Base-by-base conservation (phyloP, 75 land plant species). In the Cryptomeria japonica region DNA sequence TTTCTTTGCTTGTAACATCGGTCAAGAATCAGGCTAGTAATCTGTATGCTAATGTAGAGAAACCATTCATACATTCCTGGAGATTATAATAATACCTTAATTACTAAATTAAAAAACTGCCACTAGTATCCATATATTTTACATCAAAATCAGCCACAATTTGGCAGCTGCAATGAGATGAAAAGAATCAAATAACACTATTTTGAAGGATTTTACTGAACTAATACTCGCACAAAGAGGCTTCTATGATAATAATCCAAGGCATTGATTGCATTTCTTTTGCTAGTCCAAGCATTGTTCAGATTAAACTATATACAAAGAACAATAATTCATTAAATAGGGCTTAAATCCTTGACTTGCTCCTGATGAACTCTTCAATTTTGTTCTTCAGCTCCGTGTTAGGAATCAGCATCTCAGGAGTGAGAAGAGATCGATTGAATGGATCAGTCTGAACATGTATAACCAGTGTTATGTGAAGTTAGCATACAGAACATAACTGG, bases 351-450 rank as follows among this genome's bases (percentile, higher is more conserved):
- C 51, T 91, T 56, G 80, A 51, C 76, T 91, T 91, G 38, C 93
- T 91, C 49, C 83, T 80, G 31, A 96, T 85, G 85, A 93, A 97
- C 76, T 93, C 99, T 72, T 97, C 93, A 36, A 98, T 97, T 80
- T 68, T 92, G 39, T 87, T 91, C 87, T 96, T 98, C 85, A 98
- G 87, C 91, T 97, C 99, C 28, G 19, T 31, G 77, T 96, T 85
- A 15, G 99, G 99, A 68, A 97, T 94, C 85, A 98, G 90, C 99
- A 97, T 98, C 70, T 98, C 99, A 68, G 94, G 87, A 38, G 97
- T 98, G 19, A 97, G 93, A 85, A 94, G 96, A 1, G 99, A 97
- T 8, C 99, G 99, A 87, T 98, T 97, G 92, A 98, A 98, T 61
- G 99, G 99, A 87, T 98, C 99, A 13, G 97, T 96, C 99, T 98